Evolutionary conservation across 352 stramenopile species (phyloP).

Genomic region (Pythium phragmitis): DNA sequence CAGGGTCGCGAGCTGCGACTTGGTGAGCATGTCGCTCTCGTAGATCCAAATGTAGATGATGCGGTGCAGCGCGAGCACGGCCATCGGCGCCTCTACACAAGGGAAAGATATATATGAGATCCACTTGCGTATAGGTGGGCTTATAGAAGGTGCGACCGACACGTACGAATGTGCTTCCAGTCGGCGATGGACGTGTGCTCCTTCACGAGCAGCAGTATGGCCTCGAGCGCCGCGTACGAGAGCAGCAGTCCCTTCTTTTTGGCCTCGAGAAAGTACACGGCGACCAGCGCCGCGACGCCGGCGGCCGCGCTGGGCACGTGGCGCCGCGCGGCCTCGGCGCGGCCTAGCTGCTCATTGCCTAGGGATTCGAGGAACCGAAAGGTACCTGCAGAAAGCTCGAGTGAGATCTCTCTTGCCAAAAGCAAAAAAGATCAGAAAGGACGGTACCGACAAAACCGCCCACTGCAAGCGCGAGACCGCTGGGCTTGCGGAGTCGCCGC

Average conservation of each 20-base stretch:
- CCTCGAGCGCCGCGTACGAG: slow-evolving; percentile 59
- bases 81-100: slow-evolving; percentile 45
- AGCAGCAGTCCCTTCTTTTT: slow-evolving; percentile 55
- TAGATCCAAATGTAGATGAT: slow-evolving; percentile 74
- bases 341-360: neutral
- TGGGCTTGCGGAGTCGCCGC: slow-evolving; percentile 38
- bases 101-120: neutral
- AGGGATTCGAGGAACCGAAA: slow-evolving; percentile 26
- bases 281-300: slow-evolving; percentile 27
- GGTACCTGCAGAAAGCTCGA: slow-evolving; percentile 12
- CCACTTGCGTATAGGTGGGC: no score
- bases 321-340: neutral
- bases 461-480: slow-evolving; percentile 50
- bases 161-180: slow-evolving; percentile 50
- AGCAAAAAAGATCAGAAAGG: neutral
- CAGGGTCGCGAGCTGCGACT: slow-evolving; percentile 49
- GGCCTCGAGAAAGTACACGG: slow-evolving; percentile 45
- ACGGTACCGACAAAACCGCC: slow-evolving; percentile 51
- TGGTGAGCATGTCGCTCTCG: slow-evolving; percentile 41
- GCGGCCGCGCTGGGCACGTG: slow-evolving; percentile 19
- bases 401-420: neutral
- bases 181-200: slow-evolving; percentile 44
- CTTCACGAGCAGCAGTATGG: slow-evolving; percentile 38
- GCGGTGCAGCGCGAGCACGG: slow-evolving; percentile 36
- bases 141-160: neutral